These are phyloP conservation scores for Mycena galopus DNA, from an alignment of 768 basidiomycete species.

Conservation along the genomic window DNA sequence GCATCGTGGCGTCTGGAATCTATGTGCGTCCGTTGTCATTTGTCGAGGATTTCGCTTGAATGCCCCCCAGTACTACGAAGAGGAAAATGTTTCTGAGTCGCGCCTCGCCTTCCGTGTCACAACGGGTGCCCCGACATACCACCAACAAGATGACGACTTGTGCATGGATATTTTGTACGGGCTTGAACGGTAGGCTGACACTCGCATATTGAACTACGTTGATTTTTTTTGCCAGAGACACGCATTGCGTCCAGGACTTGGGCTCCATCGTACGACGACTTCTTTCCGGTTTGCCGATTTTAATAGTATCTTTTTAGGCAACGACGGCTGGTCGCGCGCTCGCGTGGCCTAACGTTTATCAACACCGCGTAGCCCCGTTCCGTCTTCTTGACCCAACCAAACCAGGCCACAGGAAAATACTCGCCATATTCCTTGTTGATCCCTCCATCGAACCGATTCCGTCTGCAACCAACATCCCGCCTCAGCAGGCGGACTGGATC, in stretches of 20 bases:
- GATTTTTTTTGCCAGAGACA: not conserved
- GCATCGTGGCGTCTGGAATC: constrained; percentile 17
- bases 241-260: constrained; percentile 37
- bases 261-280: constrained; percentile 40
- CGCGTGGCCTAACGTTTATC: constrained; percentile 54
- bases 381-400: constrained; percentile 46
- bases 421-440: constrained; percentile 55
- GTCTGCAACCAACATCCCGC: constrained; percentile 45
- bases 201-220: not conserved
- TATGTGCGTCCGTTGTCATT: constrained; percentile 15
- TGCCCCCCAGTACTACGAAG: constrained; percentile 41
- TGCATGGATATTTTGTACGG: constrained; percentile 33
- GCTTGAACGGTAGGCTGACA: not conserved
- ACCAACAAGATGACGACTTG: constrained; percentile 38
- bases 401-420: constrained; percentile 55
- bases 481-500: constrained; percentile 51
- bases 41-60: not conserved
- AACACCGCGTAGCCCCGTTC: constrained; percentile 55
- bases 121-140: constrained; percentile 30
- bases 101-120: constrained; percentile 49
- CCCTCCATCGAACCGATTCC: constrained; percentile 46
- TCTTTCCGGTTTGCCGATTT: not conserved
- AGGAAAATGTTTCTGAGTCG: constrained; percentile 48
- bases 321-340: constrained; percentile 41
- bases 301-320: not conserved